phyloP scores from a whole-genome alignment of 2,329 filamentous ascomycete species.

The Chaetoscypha palmicola region DNA sequence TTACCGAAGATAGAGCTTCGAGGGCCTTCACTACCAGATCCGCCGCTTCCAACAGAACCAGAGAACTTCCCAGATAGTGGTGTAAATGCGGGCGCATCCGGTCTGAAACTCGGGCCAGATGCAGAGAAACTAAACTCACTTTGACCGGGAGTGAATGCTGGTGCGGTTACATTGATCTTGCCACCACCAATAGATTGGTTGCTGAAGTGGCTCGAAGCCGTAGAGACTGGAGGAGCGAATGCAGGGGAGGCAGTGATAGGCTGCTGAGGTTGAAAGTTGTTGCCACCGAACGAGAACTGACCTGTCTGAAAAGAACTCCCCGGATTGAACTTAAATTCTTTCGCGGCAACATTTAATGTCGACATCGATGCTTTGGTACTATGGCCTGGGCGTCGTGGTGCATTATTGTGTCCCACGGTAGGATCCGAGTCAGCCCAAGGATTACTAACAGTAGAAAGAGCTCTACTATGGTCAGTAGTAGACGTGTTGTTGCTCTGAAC shows the following conservation, averaged over 20 bases:
- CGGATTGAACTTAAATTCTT: slow-evolving; percentile 74
- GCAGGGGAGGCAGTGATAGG: slow-evolving; percentile 15
- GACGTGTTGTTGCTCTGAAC: slow-evolving; percentile 43
- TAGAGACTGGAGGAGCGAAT: slow-evolving; percentile 33
- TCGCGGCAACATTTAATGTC: slow-evolving; percentile 80
- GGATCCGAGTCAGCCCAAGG: slow-evolving; percentile 53
- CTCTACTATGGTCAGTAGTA: slow-evolving; percentile 44
- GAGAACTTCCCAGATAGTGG: slow-evolving; percentile 43
- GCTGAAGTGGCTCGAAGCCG: slow-evolving; percentile 25
- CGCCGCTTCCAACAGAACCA: slow-evolving; percentile 41
- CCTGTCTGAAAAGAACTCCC: slow-evolving; percentile 41
- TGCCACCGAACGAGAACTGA: slow-evolving; percentile 44
- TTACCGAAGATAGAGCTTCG: slow-evolving; percentile 59
- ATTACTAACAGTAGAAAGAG: slow-evolving; percentile 52
- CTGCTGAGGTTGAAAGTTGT: slow-evolving; percentile 39
- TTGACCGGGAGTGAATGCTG: slow-evolving; percentile 62
- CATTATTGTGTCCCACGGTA: slow-evolving; percentile 32
- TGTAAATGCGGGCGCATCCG: slow-evolving; percentile 70
- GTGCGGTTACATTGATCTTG: slow-evolving; percentile 62
- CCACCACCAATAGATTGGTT: slow-evolving; percentile 28
- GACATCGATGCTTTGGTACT: slow-evolving; percentile 64
- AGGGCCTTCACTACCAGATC: slow-evolving; percentile 37
- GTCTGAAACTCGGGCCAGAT: slow-evolving; percentile 62
- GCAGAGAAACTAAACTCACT: slow-evolving; percentile 63
- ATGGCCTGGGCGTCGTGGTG: slow-evolving; percentile 45